Percentiles rank a stretch among this genome's conserved stretches.
These are phyloP conservation scores for Nothophaeocryptopus gaeumannii DNA, from an alignment of 2,329 filamentous ascomycete species.

Conservation along the genomic window DNA sequence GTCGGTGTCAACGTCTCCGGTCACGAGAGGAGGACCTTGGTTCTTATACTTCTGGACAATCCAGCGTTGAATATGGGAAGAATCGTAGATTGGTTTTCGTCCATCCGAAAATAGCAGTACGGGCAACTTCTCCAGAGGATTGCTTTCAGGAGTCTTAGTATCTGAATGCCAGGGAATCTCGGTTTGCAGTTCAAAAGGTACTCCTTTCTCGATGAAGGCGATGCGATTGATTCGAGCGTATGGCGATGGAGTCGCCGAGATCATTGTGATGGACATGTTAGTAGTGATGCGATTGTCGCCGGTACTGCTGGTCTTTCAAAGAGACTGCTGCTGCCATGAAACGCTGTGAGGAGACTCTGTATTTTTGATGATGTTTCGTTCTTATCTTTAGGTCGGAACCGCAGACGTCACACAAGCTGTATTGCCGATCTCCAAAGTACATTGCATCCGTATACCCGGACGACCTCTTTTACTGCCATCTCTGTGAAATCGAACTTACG, in stretches of 20 bases:
- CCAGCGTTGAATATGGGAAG: conserved; percentile 18
- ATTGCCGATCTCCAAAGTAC: too few relatives aligned
- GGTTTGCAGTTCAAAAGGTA: conserved; percentile 14
- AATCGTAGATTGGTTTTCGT: conserved; percentile 18
- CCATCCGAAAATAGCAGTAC: conserved; percentile 16
- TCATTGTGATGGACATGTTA: conserved; percentile 7
- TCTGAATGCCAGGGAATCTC: conserved; percentile 15
- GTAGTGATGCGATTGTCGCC: too few relatives aligned
- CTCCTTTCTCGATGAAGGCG: conserved; percentile 18
- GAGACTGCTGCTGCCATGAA: too few relatives aligned
- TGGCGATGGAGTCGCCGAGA: conserved; percentile 19
- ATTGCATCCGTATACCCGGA: too few relatives aligned
- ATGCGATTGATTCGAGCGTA: conserved; percentile 21
- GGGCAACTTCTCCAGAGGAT: conserved; percentile 21
- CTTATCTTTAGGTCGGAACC: too few relatives aligned
- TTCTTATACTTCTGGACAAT: conserved; percentile 15
- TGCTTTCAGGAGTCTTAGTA: conserved; percentile 14
- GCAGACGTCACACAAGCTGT: too few relatives aligned
- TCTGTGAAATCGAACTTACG: too few relatives aligned
- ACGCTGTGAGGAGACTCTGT: too few relatives aligned
- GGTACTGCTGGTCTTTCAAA: too few relatives aligned
- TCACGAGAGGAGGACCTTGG: conserved; percentile 16
- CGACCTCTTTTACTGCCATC: too few relatives aligned
- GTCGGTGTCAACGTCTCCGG: conserved; percentile 14
- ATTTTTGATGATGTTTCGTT: too few relatives aligned